A percentile compares a stretch with the other conserved stretches of the same genome.
These are phyloP conservation scores for Lathyrus aphaca DNA, from an alignment of 306 rosid species.

Conservation along the genomic window DNA sequence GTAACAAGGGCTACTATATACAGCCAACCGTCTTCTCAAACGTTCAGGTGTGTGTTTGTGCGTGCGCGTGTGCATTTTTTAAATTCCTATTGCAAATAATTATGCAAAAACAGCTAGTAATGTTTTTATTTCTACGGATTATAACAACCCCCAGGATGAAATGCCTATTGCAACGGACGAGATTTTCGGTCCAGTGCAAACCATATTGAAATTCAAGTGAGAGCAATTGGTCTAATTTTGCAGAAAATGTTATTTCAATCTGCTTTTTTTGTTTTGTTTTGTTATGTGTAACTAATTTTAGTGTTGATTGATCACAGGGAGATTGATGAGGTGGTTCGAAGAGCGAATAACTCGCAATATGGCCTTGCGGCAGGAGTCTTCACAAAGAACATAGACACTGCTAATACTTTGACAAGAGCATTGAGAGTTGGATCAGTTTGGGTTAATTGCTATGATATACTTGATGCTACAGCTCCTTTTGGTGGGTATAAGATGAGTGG, in stretches of 20 bases:
- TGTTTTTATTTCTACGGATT: too few relatives aligned
- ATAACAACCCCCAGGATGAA: constrained; percentile 49
- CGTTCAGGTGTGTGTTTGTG: constrained; percentile 42
- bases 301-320: constrained; percentile 45
- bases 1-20: constrained; percentile 33
- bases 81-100: too few relatives aligned
- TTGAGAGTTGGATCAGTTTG: constrained; percentile 50
- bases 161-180: constrained; percentile 65
- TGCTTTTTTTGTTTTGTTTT: too few relatives aligned
- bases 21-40: constrained; percentile 64
- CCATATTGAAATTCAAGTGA: constrained; percentile 53
- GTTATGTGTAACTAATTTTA: background rate
- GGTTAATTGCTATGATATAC: constrained; percentile 76
- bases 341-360: constrained; percentile 55
- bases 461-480: constrained; percentile 94
- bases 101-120: too few relatives aligned
- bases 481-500: constrained; percentile 98
- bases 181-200: constrained; percentile 73
- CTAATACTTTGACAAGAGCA: background rate
- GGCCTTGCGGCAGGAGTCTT: constrained; percentile 74
- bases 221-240: background rate
- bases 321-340: constrained; percentile 49
- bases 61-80: too few relatives aligned
- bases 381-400: constrained; percentile 42
- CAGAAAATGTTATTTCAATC: background rate